Evolutionary conservation across 2,329 filamentous ascomycete genomes (phyloP), one percentile per base, ranked within the genome.

Genomic region (Calonectria pseudoreteaudii): DNA sequence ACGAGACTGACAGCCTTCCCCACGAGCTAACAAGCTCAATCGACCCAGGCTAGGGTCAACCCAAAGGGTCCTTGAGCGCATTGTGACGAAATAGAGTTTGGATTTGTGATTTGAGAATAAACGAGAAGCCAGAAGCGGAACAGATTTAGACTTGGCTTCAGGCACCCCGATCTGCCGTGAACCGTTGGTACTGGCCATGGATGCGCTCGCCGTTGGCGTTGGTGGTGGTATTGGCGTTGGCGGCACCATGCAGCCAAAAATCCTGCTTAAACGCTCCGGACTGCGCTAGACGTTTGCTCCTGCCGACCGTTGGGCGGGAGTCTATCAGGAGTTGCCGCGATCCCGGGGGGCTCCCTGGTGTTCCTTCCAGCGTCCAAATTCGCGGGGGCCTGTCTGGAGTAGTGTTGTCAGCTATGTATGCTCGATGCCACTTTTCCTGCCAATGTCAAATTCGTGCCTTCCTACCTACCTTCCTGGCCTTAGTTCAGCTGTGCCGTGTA

Each of bases 251-350:
- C 44, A 65, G 41, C 44, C 50, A 36, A 30, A 41, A 30, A 71
- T 60, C 34, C 34, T 62, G 41, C 26, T 67, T 65, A 68, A 49
- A 26, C 66, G 58, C 70, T 68, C 26, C 28, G n/a, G 36, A 18
- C 14, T 56, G 66, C 70, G 66, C 70, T 68, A 68, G 58, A 72
- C 53, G 70, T 50, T 28, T 56, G 44, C 36, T 72, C 66, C 53
- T 72, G 53, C 56, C 58, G 66, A 69, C 71, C 70, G 53, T 71
- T 68, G 56, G 53, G 70, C 65, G 70, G 65, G 67, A 66, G 52
- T 26, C 30, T 49, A 56, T 56, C n/a, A 52, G 18, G 34, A 41
- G 65, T 64, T 68, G 70, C 70, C 70, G 70, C 70, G 65, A 66
- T 50, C 34, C 70, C 70, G 56, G 44, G 47, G 26, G 44, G 26